A percentile compares a stretch with the other conserved stretches of the same genome.
Conservation (phyloP, 2,329 filamentous ascomycete species). For the Leptosphaerulina australis region DNA sequence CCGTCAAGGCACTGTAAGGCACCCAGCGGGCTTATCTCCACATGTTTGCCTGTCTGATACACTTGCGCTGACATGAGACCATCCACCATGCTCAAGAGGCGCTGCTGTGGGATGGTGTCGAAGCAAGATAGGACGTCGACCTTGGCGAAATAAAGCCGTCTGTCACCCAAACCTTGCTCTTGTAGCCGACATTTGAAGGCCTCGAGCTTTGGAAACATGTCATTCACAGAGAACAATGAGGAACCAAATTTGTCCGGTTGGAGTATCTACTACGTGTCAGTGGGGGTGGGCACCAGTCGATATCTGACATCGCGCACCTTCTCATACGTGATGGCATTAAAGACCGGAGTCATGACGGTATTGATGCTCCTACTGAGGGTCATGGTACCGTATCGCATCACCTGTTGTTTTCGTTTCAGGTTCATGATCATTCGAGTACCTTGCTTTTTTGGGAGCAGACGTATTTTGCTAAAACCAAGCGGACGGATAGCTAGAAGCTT, state of each 20-base stretch:
- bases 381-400: conserved; percentile 59
- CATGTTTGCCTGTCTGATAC: conserved; percentile 77
- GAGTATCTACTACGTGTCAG: conserved; percentile 32
- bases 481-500: conserved; percentile 65
- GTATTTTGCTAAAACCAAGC: conserved; percentile 78
- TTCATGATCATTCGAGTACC: conserved; percentile 88
- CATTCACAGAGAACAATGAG: conserved; percentile 78
- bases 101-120: conserved; percentile 87
- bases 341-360: conserved; percentile 71
- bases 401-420: conserved; percentile 68
- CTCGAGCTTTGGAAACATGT: conserved; percentile 77
- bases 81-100: conserved; percentile 70
- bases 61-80: conserved; percentile 60
- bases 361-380: conserved; percentile 71
- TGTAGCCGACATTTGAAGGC: conserved; percentile 65
- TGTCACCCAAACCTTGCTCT: conserved; percentile 39
- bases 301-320: no score
- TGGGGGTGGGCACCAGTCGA: no score
- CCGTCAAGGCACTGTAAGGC: conserved; percentile 41
- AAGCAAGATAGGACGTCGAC: conserved; percentile 91
- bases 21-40: conserved; percentile 66
- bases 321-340: conserved; percentile 79
- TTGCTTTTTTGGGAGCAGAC: conserved; percentile 79
- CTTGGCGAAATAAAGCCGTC: conserved; percentile 82
- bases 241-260: conserved; percentile 70